Evolutionary conservation across 192 early-diverging fungal genomes (phyloP), one percentile per base, ranked within the genome.

Genomic region (Backusella sp.): DNA sequence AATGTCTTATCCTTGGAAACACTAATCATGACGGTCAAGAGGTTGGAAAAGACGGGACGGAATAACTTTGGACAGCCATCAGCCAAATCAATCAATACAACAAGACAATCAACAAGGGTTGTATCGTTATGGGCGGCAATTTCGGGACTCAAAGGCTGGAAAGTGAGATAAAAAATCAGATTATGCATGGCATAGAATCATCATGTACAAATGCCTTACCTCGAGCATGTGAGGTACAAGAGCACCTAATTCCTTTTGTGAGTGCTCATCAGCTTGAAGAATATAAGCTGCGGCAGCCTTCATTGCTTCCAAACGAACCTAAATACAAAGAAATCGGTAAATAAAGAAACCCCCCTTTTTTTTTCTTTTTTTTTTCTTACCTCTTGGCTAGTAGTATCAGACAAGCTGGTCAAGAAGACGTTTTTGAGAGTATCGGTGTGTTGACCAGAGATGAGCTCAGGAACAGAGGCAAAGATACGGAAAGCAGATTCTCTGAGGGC

Each of bases 401-500:
- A 84, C 74, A 98, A 86, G 68, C 92, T 94, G 8, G 86, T 87
- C 44, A 83, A 85, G 62, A 97, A 95, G 14, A 95, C 89, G 14
- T 83, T 84, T 73, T 87, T 93, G 76, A 96, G 85, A 12, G 90
- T 82, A 46, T 91, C 88, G 1, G 85, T 84, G 76, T 92, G 88
- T 83, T 96, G 90, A 70, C 88, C 89, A 34, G 87, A 82, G 66
- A 97, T 90, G 76, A 97, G 75, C 32, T 88, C 87, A 49, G 96
- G 93, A 52, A 96, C 92, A 68, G 92, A 86, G 34, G 90, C 88
- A 78, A 99, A 94, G 73, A 99, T 92, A 74, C 93, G 91, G 87
- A 97, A 96, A 66, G 93, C 96, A 70, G 92, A 91, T 84, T 96
- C 95, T 59, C 95, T 91, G 72, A 93, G 93, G 72, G 88, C 91